A percentile compares a stretch with the other conserved stretches of the same genome.
Evolutionary conservation across 345 rosid species (phyloP).

Genomic region (Cardamine chenopodiifolia): DNA sequence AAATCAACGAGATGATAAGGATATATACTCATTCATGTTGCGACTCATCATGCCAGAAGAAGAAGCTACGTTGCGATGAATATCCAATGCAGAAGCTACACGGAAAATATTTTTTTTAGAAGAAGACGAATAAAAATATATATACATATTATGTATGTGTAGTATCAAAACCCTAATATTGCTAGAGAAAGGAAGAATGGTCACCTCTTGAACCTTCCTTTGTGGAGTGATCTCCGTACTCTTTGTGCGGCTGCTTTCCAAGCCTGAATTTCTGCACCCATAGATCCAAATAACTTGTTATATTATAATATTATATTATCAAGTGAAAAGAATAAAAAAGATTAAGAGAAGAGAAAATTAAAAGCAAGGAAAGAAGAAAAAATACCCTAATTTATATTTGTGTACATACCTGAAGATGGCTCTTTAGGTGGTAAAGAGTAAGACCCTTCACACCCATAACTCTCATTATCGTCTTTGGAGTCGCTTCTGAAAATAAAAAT

Average conservation of each 20-base stretch:
- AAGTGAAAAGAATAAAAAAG: conserved; percentile 28
- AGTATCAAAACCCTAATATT: conserved; percentile 39
- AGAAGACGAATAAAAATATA: neutral
- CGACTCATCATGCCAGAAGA: conserved; percentile 91
- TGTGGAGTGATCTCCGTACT: conserved; percentile 88
- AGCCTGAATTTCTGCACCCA: conserved; percentile 83
- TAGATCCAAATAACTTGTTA: conserved; percentile 17
- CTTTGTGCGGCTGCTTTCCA: conserved; percentile 99
- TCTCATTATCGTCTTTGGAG: conserved; percentile 99
- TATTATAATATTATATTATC: conserved; percentile 2
- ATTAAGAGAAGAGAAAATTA: conserved; percentile 39
- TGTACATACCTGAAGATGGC: conserved; percentile 97
- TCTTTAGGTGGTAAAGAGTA: conserved; percentile 99
- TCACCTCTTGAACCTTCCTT: conserved; percentile 77
- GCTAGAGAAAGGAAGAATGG: conserved; percentile 39
- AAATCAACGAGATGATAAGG: neutral
- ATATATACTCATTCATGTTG: conserved; percentile 88
- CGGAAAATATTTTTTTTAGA: neutral
- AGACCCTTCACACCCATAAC: conserved; percentile 99
- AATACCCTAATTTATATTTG: conserved; percentile 36
- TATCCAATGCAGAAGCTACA: conserved; percentile 77
- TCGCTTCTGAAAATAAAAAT: conserved; percentile 68
- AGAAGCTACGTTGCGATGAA: conserved; percentile 80
- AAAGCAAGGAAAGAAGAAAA: conserved; percentile 25
- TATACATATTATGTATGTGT: neutral